phyloP scores from a whole-genome alignment of 2,329 filamentous ascomycete genomes.

The Stagonosporopsis cucurbitacearum region DNA sequence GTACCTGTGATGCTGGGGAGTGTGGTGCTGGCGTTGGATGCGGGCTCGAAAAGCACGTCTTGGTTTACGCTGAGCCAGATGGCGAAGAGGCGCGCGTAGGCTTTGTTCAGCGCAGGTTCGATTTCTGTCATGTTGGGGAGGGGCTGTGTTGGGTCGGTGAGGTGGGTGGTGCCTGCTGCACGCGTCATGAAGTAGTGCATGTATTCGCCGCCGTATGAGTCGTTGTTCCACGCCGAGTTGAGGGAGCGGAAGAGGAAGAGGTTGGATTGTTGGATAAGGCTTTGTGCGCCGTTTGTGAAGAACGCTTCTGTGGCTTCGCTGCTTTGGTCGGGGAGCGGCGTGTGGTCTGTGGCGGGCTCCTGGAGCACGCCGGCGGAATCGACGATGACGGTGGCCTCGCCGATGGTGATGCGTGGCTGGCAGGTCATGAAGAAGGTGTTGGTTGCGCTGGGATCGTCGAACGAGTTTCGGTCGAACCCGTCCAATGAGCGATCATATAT shows the following conservation, averaged over 20 bases:
- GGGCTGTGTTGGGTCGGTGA: not conserved
- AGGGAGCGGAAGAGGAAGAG: constrained; percentile 19
- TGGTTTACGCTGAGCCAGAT: constrained; percentile 28
- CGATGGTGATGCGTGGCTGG: constrained; percentile 39
- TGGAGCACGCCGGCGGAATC: constrained; percentile 17
- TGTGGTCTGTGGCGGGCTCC: not conserved
- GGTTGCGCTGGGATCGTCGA: not conserved
- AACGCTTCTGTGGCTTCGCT: not conserved
- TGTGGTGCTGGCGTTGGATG: no score
- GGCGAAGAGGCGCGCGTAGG: not conserved
- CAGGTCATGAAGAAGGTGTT: constrained; percentile 2
- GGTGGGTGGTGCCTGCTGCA: not conserved
- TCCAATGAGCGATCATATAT: not conserved
- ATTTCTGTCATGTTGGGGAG: not conserved
- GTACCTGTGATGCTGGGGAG: no score
- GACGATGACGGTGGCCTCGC: not conserved
- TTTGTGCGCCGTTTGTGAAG: constrained; percentile 23
- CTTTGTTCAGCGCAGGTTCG: not conserved
- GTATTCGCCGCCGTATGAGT: constrained; percentile 54
- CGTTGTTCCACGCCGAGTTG: constrained; percentile 54
- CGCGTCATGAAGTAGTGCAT: constrained; percentile 54
- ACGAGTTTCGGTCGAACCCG: not conserved
- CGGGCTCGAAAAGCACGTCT: no score
- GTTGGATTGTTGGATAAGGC: constrained; percentile 28
- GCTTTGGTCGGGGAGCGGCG: not conserved